Percentiles rank a stretch among this genome's conserved stretches.
phyloP scores from a whole-genome alignment of 2,329 filamentous ascomycete genomes.

The Geoglossum cookeanum region DNA sequence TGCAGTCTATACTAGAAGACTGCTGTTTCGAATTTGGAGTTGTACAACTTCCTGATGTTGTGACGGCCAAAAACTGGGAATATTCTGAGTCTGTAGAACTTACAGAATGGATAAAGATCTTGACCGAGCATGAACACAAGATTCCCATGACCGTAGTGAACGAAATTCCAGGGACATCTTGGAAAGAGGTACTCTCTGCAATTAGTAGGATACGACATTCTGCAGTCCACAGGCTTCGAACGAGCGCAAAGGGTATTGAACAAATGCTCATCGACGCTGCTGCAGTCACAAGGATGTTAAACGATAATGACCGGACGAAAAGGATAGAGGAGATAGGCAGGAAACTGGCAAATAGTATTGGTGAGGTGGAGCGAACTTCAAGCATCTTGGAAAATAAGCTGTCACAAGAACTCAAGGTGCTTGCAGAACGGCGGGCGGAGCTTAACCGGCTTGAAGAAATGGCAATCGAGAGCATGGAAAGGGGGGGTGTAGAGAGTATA shows the following conservation, averaged over 20 bases:
- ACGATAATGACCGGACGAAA: slow-evolving; percentile 7
- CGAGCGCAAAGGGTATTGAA: slow-evolving; percentile 3
- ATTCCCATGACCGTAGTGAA: slow-evolving; percentile 7
- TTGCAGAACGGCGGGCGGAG: too few relatives aligned
- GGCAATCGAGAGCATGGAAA: too few relatives aligned
- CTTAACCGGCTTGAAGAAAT: too few relatives aligned
- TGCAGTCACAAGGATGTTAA: too few relatives aligned
- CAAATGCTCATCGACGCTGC: too few relatives aligned
- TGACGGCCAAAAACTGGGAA: slow-evolving; percentile 8
- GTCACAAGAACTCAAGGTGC: too few relatives aligned
- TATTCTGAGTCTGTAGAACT: slow-evolving; percentile 10
- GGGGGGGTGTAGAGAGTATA: too few relatives aligned
- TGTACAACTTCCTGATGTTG: slow-evolving; percentile 7
- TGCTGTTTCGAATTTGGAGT: slow-evolving; percentile 9
- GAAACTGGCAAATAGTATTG: too few relatives aligned
- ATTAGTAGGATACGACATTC: slow-evolving; percentile 9
- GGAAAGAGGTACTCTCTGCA: slow-evolving; percentile 7
- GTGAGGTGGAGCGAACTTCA: too few relatives aligned
- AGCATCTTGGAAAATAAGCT: too few relatives aligned
- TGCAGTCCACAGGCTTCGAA: slow-evolving; percentile 11
- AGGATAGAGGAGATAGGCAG: too few relatives aligned
- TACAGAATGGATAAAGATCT: slow-evolving; percentile 8
- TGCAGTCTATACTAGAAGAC: slow-evolving; percentile 9
- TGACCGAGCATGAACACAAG: slow-evolving; percentile 3
- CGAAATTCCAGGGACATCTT: slow-evolving; percentile 6